A percentile compares a stretch with the other conserved stretches of the same genome.
Conservation (phyloP, 345 rosid species). For the Salix caprea region DNA sequence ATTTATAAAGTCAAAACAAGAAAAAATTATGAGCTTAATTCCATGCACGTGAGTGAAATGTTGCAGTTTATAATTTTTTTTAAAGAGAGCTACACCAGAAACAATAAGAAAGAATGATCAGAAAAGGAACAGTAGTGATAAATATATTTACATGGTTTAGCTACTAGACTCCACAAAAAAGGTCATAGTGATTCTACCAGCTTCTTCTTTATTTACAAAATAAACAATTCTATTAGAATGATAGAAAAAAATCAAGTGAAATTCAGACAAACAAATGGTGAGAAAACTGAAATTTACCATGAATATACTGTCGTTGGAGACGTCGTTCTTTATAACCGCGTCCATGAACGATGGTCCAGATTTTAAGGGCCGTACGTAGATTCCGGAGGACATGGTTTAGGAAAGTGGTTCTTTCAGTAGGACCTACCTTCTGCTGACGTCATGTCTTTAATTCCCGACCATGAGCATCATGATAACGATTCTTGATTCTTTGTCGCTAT, state of each 20-base stretch:
- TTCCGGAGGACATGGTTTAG: not conserved
- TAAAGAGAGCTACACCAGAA: too few relatives aligned
- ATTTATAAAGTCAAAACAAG: not conserved
- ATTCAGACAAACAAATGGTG: too few relatives aligned
- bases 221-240: too few relatives aligned
- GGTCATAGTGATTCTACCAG: too few relatives aligned
- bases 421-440: not conserved
- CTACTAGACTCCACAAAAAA: too few relatives aligned
- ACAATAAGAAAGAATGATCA: too few relatives aligned
- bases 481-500: conserved; percentile 27
- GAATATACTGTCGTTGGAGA: not conserved
- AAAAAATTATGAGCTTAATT: not conserved
- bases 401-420: not conserved
- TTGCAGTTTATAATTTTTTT: too few relatives aligned
- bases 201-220: too few relatives aligned
- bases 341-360: not conserved
- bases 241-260: too few relatives aligned
- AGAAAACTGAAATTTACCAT: too few relatives aligned
- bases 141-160: too few relatives aligned
- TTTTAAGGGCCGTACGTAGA: not conserved
- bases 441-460: conserved; percentile 31
- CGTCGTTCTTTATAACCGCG: not conserved
- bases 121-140: too few relatives aligned
- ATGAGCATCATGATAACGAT: conserved; percentile 29
- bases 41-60: conserved; percentile 15